phyloP scores from a whole-genome alignment of 306 rosid genomes.

The Lagenaria siceraria region DNA sequence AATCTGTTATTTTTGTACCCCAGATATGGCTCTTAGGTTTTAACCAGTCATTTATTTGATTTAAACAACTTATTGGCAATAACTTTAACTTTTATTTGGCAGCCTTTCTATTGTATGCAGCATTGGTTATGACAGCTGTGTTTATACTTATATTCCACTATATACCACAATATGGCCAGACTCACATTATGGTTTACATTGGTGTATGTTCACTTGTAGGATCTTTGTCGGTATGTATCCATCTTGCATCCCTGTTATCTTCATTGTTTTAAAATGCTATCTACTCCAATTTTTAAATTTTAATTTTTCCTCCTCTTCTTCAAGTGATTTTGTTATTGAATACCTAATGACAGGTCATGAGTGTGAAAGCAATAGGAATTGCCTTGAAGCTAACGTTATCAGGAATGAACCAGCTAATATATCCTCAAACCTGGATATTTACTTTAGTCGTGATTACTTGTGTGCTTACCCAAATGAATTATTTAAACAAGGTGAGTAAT shows the following conservation, averaged over 20 bases:
- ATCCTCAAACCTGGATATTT: slow-evolving; percentile 92
- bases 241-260: slow-evolving; percentile 2
- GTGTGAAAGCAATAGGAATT: slow-evolving; percentile 97
- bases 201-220: slow-evolving; percentile 99
- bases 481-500: slow-evolving; percentile 71
- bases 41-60: neutral
- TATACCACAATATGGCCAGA: slow-evolving; percentile 92
- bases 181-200: slow-evolving; percentile 94
- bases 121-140: slow-evolving; percentile 56
- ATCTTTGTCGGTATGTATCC: slow-evolving; percentile 75
- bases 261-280: slow-evolving; percentile 7
- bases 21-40: neutral
- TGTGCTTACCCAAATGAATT: slow-evolving; percentile 98
- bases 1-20: neutral
- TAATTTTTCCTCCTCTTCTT: neutral
- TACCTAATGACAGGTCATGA: slow-evolving; percentile 62
- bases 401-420: slow-evolving; percentile 86
- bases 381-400: slow-evolving; percentile 89
- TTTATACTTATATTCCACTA: slow-evolving; percentile 66
- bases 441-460: slow-evolving; percentile 66
- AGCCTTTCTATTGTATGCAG: slow-evolving; percentile 88
- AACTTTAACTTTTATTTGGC: slow-evolving; percentile 19
- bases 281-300: neutral
- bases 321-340: neutral
- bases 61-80: neutral